phyloP scores from a whole-genome alignment of 1,284 basidiomycete genomes.

The Cryptococcus amylolentus region DNA sequence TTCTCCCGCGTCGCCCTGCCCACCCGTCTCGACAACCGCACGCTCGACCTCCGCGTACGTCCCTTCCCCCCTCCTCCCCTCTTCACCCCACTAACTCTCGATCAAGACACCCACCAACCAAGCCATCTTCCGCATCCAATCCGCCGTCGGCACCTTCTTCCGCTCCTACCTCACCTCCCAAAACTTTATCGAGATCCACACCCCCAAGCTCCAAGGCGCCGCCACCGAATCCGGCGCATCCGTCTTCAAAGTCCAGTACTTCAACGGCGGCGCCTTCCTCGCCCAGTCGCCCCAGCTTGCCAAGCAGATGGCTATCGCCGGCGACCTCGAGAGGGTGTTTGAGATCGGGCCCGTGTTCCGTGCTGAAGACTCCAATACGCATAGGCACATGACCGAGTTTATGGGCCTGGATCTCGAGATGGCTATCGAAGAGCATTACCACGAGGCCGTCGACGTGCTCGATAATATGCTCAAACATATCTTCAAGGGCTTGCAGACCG shows the following conservation, averaged over 20 bases:
- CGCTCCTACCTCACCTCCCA: slow-evolving; percentile 72
- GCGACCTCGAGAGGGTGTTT: slow-evolving; percentile 96
- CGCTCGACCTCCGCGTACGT: slow-evolving; percentile 85
- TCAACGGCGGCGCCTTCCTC: slow-evolving; percentile 90
- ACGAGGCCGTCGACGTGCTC: slow-evolving; percentile 86
- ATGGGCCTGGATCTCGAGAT: slow-evolving; percentile 99
- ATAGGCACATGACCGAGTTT: slow-evolving; percentile 98
- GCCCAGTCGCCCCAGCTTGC: slow-evolving; percentile 96
- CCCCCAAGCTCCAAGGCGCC: slow-evolving; percentile 93
- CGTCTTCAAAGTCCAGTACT: slow-evolving; percentile 98
- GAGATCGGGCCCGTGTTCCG: slow-evolving; percentile 96
- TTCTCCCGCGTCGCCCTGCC: slow-evolving; percentile 69
- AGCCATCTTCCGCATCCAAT: slow-evolving; percentile 90
- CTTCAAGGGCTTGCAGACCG: slow-evolving; percentile 74
- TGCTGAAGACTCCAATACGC: slow-evolving; percentile 96
- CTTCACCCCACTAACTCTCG: not conserved
- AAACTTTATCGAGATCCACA: slow-evolving; percentile 84
- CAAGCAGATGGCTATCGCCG: slow-evolving; percentile 99
- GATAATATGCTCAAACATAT: slow-evolving; percentile 79
- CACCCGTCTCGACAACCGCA: slow-evolving; percentile 91
- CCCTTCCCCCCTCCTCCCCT: not conserved
- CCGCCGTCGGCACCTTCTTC: slow-evolving; percentile 84
- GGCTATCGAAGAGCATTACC: slow-evolving; percentile 97
- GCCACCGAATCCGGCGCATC: slow-evolving; percentile 95
- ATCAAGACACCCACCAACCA: slow-evolving; percentile 87